Conservation (phyloP, 1,139 yeast species). For the Meyerozyma smithsonii region DNA sequence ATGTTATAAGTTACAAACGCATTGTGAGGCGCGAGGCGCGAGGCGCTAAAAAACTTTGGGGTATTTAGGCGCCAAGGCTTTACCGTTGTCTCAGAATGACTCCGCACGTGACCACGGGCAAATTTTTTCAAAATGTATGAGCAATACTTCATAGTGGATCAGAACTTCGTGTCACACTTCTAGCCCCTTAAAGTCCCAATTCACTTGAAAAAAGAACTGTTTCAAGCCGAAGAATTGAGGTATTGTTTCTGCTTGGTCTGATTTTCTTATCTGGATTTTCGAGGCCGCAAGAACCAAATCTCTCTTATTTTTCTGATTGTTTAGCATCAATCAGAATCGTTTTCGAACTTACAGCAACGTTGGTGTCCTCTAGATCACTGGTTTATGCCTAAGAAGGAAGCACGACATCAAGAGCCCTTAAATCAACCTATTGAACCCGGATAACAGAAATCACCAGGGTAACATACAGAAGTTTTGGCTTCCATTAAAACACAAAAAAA, state of each 20-base stretch:
- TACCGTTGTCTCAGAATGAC: no score
- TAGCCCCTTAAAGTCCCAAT: no score
- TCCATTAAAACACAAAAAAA: conserved; percentile 9
- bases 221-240: no score
- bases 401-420: conserved; percentile 33
- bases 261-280: no score
- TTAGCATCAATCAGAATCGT: not conserved
- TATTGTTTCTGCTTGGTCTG: not conserved
- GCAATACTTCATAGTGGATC: no score
- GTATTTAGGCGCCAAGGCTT: not conserved
- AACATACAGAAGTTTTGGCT: conserved; percentile 7
- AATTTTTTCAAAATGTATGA: not conserved
- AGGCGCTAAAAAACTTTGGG: no score
- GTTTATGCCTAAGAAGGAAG: conserved; percentile 46
- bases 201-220: no score
- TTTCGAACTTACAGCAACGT: not conserved
- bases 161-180: no score
- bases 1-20: no score
- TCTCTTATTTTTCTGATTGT: not conserved
- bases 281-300: not conserved
- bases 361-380: conserved; percentile 3
- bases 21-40: no score
- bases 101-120: not conserved
- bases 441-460: conserved; percentile 23
- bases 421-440: conserved; percentile 39